Conservation (phyloP, 257 asterid species). For the Petrea volubilis region DNA sequence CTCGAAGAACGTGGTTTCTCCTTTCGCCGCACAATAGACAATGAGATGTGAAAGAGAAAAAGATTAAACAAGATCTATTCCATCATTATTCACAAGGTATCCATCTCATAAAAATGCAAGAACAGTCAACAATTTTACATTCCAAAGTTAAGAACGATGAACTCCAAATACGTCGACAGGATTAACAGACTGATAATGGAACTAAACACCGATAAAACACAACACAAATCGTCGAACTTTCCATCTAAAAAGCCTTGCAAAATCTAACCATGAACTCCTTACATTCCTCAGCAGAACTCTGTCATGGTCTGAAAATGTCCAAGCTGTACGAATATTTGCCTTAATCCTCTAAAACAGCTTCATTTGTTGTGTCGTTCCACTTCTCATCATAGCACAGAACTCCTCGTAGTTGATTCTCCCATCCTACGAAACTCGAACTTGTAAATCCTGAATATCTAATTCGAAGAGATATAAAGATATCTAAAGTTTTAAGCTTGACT, state of each 20-base stretch:
- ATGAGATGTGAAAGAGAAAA: too few species aligned
- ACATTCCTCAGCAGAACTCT: constrained; percentile 8
- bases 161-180: background rate
- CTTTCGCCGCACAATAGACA: background rate
- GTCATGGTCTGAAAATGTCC: background rate
- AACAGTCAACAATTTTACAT: background rate
- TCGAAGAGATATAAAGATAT: background rate
- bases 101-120: constrained; percentile 17
- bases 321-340: background rate
- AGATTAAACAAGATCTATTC: too few species aligned
- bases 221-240: constrained; percentile 1
- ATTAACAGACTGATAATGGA: background rate
- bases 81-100: background rate
- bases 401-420: constrained; percentile 62
- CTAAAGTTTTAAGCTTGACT: constrained; percentile 23
- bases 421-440: constrained; percentile 39
- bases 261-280: constrained; percentile 11
- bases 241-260: constrained; percentile 15
- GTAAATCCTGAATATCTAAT: background rate
- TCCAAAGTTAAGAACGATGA: background rate
- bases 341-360: constrained; percentile 35
- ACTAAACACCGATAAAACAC: constrained; percentile 8
- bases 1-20: background rate
- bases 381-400: constrained; percentile 66
- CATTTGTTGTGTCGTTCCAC: constrained; percentile 45